Base-by-base conservation (phyloP, 768 basidiomycete species). In the Rhizopogon vulgaris region DNA sequence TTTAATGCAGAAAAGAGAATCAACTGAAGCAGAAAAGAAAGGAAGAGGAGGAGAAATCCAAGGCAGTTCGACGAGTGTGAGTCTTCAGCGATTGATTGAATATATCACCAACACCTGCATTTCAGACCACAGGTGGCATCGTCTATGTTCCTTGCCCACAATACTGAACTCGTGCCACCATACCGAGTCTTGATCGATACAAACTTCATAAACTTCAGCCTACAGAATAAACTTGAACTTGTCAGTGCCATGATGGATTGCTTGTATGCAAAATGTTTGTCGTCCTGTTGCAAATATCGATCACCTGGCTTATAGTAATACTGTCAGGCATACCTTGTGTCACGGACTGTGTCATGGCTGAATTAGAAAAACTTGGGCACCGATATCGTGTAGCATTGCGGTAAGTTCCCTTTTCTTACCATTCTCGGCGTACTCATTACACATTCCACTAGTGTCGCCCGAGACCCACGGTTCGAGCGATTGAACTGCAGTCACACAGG, bases 241-340 rank as follows among this genome's bases (percentile, higher is more conserved):
- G 77, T 97, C 18, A 84, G 86, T 61, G 94, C 90, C n/a, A 97
- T 99, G 96, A 98, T 99, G 96, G 96, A 99, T 64, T 95, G 93
- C 63, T 75, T 98, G 14, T 96, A 91, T 69, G 96, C 96, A 11
- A 98, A 99, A 74, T 97, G 95, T 95, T 58, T 52, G 81, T 68
- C 34, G 5, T 38, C 9, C 14, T 41, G 28, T 15, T 47, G 22
- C 11, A 14, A 42, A 47, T 42, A 30, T 15, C 10, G 4, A 4
- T 42, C 48, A 38, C 51, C 27, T 36, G 22, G 37, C 47, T 58
- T 37, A 57, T 40, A 47, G 15, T 49, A 11, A 39, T 40, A 24
- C 38, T 41, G 36, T 18, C 60, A 97, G 95, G 94, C 68, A 97
- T 97, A 60, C 96, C 96, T 1, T 96, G 94, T 59, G 89, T 99